A percentile compares a stretch with the other conserved stretches of the same genome.
Conservation (phyloP, 2,329 filamentous ascomycete species). For the Pestalotiopsis sp. region DNA sequence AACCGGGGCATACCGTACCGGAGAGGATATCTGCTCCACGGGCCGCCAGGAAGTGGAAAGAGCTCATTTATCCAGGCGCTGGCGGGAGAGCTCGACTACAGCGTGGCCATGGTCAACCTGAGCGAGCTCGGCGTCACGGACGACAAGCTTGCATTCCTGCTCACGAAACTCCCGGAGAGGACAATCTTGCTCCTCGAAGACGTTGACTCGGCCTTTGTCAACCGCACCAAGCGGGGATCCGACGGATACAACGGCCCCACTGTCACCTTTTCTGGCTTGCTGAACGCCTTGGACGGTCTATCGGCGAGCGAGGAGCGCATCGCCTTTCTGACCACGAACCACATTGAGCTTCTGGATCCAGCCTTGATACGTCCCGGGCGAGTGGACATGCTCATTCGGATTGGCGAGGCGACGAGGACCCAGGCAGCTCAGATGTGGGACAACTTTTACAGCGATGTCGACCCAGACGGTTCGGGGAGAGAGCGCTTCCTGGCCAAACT, state of each 20-base stretch:
- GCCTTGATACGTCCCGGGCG: conserved; percentile 88
- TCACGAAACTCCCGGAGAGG: conserved; percentile 81
- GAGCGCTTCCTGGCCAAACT: conserved; percentile 72
- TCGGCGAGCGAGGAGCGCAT: conserved; percentile 93
- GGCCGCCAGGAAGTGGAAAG: conserved; percentile 89
- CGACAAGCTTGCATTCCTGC: conserved; percentile 81
- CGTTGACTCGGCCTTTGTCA: conserved; percentile 87
- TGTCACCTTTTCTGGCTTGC: conserved; percentile 89
- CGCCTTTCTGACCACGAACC: conserved; percentile 92
- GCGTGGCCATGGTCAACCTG: conserved; percentile 89
- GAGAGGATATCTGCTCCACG: conserved; percentile 85
- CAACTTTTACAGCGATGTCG: conserved; percentile 88
- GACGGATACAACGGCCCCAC: conserved; percentile 87
- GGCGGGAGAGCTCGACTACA: conserved; percentile 89
- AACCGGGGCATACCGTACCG: conserved; percentile 95
- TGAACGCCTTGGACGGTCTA: conserved; percentile 88
- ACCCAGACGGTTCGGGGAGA: conserved; percentile 63
- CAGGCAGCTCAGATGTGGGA: conserved; percentile 91
- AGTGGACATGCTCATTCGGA: conserved; percentile 89
- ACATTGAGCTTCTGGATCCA: conserved; percentile 85
- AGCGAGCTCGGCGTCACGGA: conserved; percentile 90
- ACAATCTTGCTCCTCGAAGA: conserved; percentile 87
- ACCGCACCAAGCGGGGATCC: conserved; percentile 73
- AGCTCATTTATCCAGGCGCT: conserved; percentile 96
- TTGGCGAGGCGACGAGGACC: conserved; percentile 84